These are phyloP conservation scores for Coemansia nantahalensis DNA, from an alignment of 192 early-diverging fungal species.

Conservation along the genomic window DNA sequence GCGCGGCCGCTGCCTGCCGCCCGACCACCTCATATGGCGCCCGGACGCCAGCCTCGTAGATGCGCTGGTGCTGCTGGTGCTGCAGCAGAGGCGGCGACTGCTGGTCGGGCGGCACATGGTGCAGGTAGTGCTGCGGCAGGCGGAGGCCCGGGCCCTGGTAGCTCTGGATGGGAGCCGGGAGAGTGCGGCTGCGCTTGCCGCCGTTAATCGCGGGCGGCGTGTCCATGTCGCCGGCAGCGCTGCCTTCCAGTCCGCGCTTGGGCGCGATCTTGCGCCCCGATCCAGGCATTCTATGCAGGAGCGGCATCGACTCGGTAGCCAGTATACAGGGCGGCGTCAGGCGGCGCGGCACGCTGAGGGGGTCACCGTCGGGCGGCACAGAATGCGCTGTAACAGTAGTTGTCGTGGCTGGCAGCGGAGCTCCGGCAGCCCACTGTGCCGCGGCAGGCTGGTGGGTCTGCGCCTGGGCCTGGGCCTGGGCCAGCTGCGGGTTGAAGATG, in stretches of 20 bases:
- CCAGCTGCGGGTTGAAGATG: slow-evolving; percentile 31
- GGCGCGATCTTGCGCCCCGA: slow-evolving; percentile 43
- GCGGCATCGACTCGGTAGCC: slow-evolving; percentile 34
- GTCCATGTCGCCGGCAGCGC: slow-evolving; percentile 10
- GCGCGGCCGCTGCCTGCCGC: slow-evolving; percentile 19
- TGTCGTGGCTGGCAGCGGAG: too few relatives aligned
- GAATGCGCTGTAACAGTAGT: too few relatives aligned
- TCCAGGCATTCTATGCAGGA: slow-evolving; percentile 9
- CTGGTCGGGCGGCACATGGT: slow-evolving; percentile 4
- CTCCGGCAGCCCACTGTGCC: too few relatives aligned
- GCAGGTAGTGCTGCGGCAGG: slow-evolving; percentile 1
- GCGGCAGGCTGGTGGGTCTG: too few relatives aligned
- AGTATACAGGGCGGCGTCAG: slow-evolving; percentile 35
- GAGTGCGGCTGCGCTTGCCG: slow-evolving; percentile 48
- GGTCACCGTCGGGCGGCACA: too few relatives aligned
- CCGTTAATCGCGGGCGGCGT: slow-evolving; percentile 27
- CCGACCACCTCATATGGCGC: slow-evolving; percentile 9
- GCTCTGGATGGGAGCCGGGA: slow-evolving; percentile 29
- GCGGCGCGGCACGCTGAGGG: slow-evolving; percentile 33
- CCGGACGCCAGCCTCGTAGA: slow-evolving; percentile 12
- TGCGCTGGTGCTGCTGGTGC: slow-evolving; percentile 16
- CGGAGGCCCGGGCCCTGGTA: slow-evolving; percentile 14
- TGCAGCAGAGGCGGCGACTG: slow-evolving; percentile 3
- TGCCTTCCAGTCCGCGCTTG: slow-evolving; percentile 32
- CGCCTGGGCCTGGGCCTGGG: slow-evolving; percentile 7